phyloP scores from a whole-genome alignment of 208 protist genomes.

The Wallacemonas sp. region DNA sequence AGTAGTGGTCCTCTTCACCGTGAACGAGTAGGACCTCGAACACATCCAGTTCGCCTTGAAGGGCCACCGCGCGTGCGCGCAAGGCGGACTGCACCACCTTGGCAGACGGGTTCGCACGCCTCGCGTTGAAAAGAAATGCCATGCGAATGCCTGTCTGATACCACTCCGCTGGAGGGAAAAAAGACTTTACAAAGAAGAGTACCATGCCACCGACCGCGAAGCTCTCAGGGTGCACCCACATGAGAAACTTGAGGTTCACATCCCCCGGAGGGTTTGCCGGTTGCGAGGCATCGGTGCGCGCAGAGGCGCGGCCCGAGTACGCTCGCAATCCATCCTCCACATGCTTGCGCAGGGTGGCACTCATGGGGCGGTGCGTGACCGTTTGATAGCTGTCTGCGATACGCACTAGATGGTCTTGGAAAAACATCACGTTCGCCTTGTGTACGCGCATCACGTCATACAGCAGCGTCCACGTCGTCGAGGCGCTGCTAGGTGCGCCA shows the following conservation, averaged over 20 bases:
- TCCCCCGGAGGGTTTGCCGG: conserved; percentile 9
- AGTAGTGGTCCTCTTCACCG: conserved; percentile 34
- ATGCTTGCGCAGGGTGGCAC: not conserved
- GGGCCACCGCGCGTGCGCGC: conserved; percentile 41
- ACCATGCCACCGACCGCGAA: conserved; percentile 15
- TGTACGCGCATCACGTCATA: conserved; percentile 81
- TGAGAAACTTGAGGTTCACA: conserved; percentile 75
- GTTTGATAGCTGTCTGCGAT: conserved; percentile 39
- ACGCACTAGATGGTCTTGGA: conserved; percentile 46
- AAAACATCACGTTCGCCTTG: conserved; percentile 39
- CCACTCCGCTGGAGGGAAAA: conserved; percentile 64
- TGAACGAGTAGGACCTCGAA: conserved; percentile 77
- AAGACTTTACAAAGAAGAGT: conserved; percentile 59
- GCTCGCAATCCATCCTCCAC: conserved; percentile 19
- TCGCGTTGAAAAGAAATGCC: conserved; percentile 62
- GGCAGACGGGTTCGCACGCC: conserved; percentile 57
- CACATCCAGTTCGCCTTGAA: conserved; percentile 21
- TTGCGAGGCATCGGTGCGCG: conserved; percentile 1
- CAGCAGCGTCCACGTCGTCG: conserved; percentile 30
- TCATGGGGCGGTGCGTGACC: conserved; percentile 11
- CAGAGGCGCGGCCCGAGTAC: conserved; percentile 26
- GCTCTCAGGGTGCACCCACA: conserved; percentile 36
- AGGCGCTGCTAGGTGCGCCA: not conserved
- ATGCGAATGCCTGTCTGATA: conserved; percentile 56
- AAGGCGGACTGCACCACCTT: conserved; percentile 67